phyloP scores from a whole-genome alignment of 768 basidiomycete species.

The Lentinula lateritia region DNA sequence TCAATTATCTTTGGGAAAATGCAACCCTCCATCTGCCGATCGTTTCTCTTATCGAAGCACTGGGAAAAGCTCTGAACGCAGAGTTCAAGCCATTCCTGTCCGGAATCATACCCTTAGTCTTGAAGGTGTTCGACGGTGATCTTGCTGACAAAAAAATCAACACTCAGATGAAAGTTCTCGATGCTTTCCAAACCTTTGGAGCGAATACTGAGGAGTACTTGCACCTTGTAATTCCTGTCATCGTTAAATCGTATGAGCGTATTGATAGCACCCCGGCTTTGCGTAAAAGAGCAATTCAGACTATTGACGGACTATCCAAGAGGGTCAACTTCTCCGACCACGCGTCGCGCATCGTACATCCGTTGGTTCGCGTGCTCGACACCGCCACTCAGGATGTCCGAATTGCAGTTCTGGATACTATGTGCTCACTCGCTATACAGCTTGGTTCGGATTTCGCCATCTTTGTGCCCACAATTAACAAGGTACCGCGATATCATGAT shows the following conservation, averaged over 20 bases:
- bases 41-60: constrained; percentile 86
- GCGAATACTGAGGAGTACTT: constrained; percentile 96
- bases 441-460: constrained; percentile 96
- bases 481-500: constrained; percentile 39
- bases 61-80: constrained; percentile 90
- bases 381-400: constrained; percentile 72
- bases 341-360: constrained; percentile 94
- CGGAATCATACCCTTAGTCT: constrained; percentile 78
- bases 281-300: constrained; percentile 85
- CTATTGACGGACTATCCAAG: constrained; percentile 84
- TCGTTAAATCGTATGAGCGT: constrained; percentile 87
- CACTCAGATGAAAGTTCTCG: constrained; percentile 87
- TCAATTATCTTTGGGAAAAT: constrained; percentile 90
- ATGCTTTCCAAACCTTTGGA: constrained; percentile 93
- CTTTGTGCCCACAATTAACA: constrained; percentile 95
- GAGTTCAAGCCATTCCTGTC: constrained; percentile 97
- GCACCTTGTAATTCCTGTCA: constrained; percentile 92
- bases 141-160: constrained; percentile 69
- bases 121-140: constrained; percentile 91
- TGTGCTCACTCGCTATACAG: constrained; percentile 89
- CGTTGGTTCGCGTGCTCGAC: constrained; percentile 82
- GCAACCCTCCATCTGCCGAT: constrained; percentile 81
- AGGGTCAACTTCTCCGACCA: constrained; percentile 98
- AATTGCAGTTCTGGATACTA: constrained; percentile 84
- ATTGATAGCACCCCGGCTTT: constrained; percentile 66